Conservation (phyloP, 495 filamentous ascomycete species). For the Penicillium lagena region DNA sequence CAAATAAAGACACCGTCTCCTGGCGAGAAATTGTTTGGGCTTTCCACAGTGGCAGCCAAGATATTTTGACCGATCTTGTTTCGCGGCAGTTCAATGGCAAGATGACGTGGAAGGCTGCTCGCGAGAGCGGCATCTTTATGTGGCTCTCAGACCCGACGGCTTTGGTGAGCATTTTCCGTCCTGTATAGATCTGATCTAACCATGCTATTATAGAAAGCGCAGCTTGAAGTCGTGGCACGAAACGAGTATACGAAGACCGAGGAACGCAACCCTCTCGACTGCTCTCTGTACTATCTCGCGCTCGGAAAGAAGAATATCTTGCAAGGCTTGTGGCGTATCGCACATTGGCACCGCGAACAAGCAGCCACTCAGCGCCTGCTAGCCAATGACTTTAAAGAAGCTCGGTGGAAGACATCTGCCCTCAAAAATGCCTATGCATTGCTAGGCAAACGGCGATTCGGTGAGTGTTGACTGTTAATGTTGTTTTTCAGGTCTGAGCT, state of each 20-base stretch:
- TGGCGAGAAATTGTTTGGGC: slow-evolving; percentile 97
- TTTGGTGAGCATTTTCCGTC: slow-evolving; percentile 51
- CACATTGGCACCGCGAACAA: slow-evolving; percentile 84
- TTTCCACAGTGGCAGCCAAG: slow-evolving; percentile 85
- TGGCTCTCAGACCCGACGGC: slow-evolving; percentile 77
- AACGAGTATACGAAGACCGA: slow-evolving; percentile 90
- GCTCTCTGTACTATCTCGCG: slow-evolving; percentile 86
- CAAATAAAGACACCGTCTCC: slow-evolving; percentile 62
- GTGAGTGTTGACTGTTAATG: slow-evolving; percentile 33
- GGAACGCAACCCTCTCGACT: slow-evolving; percentile 88
- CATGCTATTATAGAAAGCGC: slow-evolving; percentile 46
- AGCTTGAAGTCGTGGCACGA: slow-evolving; percentile 84
- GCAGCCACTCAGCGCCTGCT: slow-evolving; percentile 66
- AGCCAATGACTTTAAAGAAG: slow-evolving; percentile 79
- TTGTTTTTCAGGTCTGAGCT: neutral
- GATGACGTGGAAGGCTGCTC: slow-evolving; percentile 76
- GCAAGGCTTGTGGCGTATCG: slow-evolving; percentile 93
- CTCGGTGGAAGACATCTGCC: slow-evolving; percentile 82
- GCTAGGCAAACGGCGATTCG: slow-evolving; percentile 83
- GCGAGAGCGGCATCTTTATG: slow-evolving; percentile 89
- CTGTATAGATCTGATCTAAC: slow-evolving; percentile 13
- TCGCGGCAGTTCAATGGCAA: slow-evolving; percentile 69
- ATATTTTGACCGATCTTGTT: slow-evolving; percentile 87
- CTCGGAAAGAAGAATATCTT: slow-evolving; percentile 88
- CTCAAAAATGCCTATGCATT: slow-evolving; percentile 97